Conservation (phyloP, 2,329 filamentous ascomycete genomes). For the Fusarium devonianum region DNA sequence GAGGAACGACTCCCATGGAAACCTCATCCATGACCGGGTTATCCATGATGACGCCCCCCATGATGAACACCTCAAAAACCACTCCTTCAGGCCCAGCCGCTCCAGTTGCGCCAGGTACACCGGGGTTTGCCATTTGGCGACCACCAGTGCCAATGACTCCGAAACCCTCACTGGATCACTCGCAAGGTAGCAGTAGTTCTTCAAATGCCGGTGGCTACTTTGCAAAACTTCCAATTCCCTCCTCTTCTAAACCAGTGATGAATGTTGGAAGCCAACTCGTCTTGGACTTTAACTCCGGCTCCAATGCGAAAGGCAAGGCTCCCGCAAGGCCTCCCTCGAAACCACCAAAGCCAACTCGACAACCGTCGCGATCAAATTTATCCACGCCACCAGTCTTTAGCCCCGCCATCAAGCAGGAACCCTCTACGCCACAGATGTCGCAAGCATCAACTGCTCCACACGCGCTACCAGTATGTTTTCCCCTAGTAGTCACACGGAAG, state of each 20-base stretch:
- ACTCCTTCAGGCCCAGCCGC: conserved; percentile 25
- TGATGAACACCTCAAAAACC: conserved; percentile 33
- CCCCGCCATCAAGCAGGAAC: conserved; percentile 44
- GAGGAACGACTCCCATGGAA: conserved; percentile 41
- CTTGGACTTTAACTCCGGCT: conserved; percentile 46
- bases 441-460: conserved; percentile 38
- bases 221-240: conserved; percentile 49
- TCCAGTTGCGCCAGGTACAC: conserved; percentile 43
- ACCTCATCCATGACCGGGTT: conserved; percentile 35
- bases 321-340: conserved; percentile 45
- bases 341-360: conserved; percentile 40
- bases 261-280: conserved; percentile 47
- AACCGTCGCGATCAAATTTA: conserved; percentile 34
- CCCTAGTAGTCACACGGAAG: neutral
- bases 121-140: conserved; percentile 50
- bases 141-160: conserved; percentile 43
- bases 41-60: conserved; percentile 36
- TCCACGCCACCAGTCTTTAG: conserved; percentile 35
- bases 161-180: conserved; percentile 35
- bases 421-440: conserved; percentile 41
- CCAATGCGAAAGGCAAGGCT: conserved; percentile 47
- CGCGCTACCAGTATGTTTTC: conserved; percentile 39
- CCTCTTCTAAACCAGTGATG: conserved; percentile 50
- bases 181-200: conserved; percentile 32
- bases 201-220: conserved; percentile 42